These are phyloP conservation scores for Plasmopara muralis DNA, from an alignment of 352 stramenopile species.

Conservation along the genomic window DNA sequence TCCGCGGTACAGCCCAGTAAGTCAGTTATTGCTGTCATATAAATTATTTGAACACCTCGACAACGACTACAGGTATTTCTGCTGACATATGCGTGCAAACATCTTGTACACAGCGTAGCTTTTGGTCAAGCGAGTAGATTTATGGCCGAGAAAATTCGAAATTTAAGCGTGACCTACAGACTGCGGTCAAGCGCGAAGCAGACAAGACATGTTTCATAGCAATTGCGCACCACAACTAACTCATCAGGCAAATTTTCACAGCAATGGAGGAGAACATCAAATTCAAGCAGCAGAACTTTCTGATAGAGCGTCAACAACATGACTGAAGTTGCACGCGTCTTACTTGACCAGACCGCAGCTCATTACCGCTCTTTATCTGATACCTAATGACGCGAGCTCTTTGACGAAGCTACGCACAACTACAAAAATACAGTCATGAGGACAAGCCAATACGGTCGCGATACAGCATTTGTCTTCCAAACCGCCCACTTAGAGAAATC, in stretches of 20 bases:
- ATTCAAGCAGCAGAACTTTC: neutral
- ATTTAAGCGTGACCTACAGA: neutral
- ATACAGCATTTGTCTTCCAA: neutral
- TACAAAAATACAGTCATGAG: slow-evolving; percentile 1
- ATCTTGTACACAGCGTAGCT: neutral
- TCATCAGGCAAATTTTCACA: neutral
- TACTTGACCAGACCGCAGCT: neutral
- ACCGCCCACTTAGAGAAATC: neutral
- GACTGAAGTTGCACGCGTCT: neutral
- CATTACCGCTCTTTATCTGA: neutral
- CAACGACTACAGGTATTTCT: neutral
- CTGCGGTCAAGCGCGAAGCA: neutral
- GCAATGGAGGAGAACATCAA: neutral
- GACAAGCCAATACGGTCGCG: neutral
- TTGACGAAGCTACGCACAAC: neutral
- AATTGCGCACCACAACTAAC: neutral
- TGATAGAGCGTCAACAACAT: neutral
- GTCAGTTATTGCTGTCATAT: too few species aligned
- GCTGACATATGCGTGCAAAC: neutral
- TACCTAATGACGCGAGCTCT: neutral
- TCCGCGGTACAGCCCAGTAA: too few species aligned
- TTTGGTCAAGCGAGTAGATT: neutral
- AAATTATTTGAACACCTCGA: neutral
- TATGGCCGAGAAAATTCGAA: too few species aligned
- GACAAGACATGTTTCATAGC: neutral